Percentiles rank a stretch among this genome's conserved stretches.
Conservation (phyloP, 163 green algal species). For the Chlamydomonas reinhardtii region DNA sequence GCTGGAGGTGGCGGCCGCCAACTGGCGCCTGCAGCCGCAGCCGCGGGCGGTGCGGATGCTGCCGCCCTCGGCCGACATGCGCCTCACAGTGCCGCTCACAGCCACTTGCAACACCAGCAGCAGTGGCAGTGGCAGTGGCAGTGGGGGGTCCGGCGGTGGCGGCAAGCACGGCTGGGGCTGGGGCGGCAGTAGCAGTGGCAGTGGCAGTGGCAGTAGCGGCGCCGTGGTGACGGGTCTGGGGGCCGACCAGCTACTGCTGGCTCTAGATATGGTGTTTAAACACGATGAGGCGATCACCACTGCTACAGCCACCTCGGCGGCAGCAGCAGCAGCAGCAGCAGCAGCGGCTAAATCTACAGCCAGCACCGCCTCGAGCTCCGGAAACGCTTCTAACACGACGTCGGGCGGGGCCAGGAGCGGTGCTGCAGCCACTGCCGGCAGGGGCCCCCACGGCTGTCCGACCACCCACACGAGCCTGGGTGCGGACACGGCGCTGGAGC, state of each 20-base stretch:
- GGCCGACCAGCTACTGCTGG: background rate
- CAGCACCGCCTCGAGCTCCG: background rate
- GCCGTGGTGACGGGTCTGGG: background rate
- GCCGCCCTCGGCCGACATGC: slow-evolving; percentile 26
- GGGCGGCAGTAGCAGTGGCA: background rate
- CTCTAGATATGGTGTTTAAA: background rate
- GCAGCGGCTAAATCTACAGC: too few relatives aligned
- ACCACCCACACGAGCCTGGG: too few relatives aligned
- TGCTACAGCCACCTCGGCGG: background rate
- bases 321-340: background rate
- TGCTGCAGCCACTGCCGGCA: too few relatives aligned
- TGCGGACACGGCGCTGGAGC: too few relatives aligned
- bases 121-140: background rate
- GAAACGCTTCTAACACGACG: too few relatives aligned
- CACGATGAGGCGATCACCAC: slow-evolving; percentile 3
- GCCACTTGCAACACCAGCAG: background rate
- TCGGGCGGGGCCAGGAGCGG: too few relatives aligned
- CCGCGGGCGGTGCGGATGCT: slow-evolving; percentile 11
- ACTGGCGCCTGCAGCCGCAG: background rate
- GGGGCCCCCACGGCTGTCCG: too few relatives aligned
- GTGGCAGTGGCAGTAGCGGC: background rate
- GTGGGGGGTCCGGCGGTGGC: too few relatives aligned
- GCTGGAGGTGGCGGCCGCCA: background rate
- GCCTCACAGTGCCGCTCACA: slow-evolving; percentile 34
- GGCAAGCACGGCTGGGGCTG: too few relatives aligned